phyloP scores from a whole-genome alignment of 2,329 filamentous ascomycete species.

The Dactylellina drechsleri region DNA sequence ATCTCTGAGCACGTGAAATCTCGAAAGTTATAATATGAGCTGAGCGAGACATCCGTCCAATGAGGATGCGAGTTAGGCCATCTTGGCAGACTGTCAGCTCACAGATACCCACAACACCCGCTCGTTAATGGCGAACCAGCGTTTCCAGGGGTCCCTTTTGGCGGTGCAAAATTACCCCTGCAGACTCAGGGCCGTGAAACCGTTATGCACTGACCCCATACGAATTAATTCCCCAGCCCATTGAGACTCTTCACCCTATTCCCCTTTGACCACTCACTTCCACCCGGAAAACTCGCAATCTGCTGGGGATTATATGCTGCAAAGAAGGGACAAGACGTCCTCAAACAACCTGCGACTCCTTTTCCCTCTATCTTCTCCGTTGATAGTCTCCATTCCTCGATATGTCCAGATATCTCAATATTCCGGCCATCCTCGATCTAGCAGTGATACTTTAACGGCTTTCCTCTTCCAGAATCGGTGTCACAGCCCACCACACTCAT shows the following conservation, averaged over 20 bases:
- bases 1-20: not conserved
- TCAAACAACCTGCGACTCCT: constrained; percentile 31
- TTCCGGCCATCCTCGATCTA: constrained; percentile 15
- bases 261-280: constrained; percentile 3
- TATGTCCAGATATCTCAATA: constrained; percentile 8
- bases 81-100: constrained; percentile 9
- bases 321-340: constrained; percentile 18
- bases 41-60: constrained; percentile 8
- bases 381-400: constrained; percentile 1
- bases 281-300: not conserved
- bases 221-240: constrained; percentile 19
- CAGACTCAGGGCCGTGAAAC: constrained; percentile 49
- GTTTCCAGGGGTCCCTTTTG: constrained; percentile 42
- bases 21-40: not conserved
- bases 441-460: constrained; percentile 19
- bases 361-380: constrained; percentile 26
- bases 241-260: constrained; percentile 16
- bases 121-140: constrained; percentile 17
- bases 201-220: constrained; percentile 37
- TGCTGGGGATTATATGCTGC: constrained; percentile 8
- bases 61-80: not conserved
- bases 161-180: constrained; percentile 13
- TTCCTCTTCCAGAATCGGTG: constrained; percentile 34
- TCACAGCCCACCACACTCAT: constrained; percentile 29
- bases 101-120: constrained; percentile 6